Percentiles rank a stretch among this genome's conserved stretches.
Conservation (phyloP, 768 basidiomycete genomes). For the Hypsizygus marmoreus region DNA sequence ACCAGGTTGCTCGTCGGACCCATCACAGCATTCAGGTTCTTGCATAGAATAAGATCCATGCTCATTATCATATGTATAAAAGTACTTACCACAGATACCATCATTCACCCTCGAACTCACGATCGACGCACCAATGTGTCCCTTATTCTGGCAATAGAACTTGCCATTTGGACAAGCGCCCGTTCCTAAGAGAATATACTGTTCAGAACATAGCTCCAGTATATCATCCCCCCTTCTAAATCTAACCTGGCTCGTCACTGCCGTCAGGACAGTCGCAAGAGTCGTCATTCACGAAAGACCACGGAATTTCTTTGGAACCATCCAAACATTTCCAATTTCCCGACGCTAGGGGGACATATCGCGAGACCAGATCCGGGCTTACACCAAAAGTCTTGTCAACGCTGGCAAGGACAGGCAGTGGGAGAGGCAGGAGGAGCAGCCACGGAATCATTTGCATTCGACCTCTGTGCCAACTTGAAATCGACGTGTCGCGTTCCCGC, state of each 20-base stretch:
- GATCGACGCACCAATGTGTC: slow-evolving; percentile 82
- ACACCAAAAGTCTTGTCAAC: slow-evolving; percentile 60
- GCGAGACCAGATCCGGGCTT: slow-evolving; percentile 50
- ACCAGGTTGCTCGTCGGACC: slow-evolving; percentile 86
- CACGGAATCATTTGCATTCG: slow-evolving; percentile 49
- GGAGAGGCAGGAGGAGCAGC: slow-evolving; percentile 46
- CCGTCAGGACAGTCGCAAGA: slow-evolving; percentile 94
- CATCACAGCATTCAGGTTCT: slow-evolving; percentile 96
- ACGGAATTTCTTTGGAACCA: slow-evolving; percentile 75
- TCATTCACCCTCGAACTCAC: slow-evolving; percentile 85
- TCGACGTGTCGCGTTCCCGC: slow-evolving; percentile 39
- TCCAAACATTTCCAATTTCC: slow-evolving; percentile 81
- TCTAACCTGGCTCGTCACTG: slow-evolving; percentile 89
- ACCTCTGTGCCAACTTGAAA: slow-evolving; percentile 12
- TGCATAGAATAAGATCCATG: slow-evolving; percentile 15
- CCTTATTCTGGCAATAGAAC: slow-evolving; percentile 88
- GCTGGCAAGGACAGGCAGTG: slow-evolving; percentile 33
- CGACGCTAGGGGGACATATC: slow-evolving; percentile 55
- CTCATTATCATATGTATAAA: background rate
- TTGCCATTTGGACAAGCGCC: slow-evolving; percentile 74
- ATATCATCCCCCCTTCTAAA: slow-evolving; percentile 5
- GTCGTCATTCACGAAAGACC: slow-evolving; percentile 88
- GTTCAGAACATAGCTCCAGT: slow-evolving; percentile 8
- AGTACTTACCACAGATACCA: slow-evolving; percentile 82
- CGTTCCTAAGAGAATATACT: slow-evolving; percentile 55